Evolutionary conservation across 345 rosid genomes (phyloP).

Genomic region (Balakata baccata): DNA sequence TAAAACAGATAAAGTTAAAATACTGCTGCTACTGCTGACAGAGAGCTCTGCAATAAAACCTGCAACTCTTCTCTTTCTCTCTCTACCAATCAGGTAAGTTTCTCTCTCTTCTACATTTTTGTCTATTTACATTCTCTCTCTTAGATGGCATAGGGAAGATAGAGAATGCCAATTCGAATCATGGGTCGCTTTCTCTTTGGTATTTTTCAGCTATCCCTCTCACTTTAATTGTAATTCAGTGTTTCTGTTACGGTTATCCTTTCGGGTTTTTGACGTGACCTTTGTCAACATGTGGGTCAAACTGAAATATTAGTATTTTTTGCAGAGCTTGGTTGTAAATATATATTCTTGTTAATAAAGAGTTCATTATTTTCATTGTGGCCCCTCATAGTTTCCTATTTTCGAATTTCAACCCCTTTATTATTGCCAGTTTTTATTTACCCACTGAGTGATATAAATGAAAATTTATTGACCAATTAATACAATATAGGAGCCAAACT

Average conservation of each 20-base stretch:
- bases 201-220: not conserved
- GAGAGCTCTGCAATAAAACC: not conserved
- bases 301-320: no score
- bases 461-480: no score
- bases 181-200: slow-evolving; percentile 6
- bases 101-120: not conserved
- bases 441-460: no score
- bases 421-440: no score
- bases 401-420: no score
- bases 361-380: no score
- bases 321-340: no score
- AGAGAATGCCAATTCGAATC: not conserved
- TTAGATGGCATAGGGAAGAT: not conserved
- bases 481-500: no score
- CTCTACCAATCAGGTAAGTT: not conserved
- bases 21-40: slow-evolving; percentile 1
- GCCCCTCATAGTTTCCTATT: no score
- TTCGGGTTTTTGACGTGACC: not conserved
- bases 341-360: no score
- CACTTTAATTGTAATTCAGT: not conserved
- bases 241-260: not conserved
- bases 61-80: slow-evolving; percentile 17
- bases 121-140: no score
- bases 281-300: not conserved
- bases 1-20: slow-evolving; percentile 15